These are phyloP conservation scores for Termitomyces sp. DNA, from an alignment of 768 basidiomycete genomes.

Conservation along the genomic window DNA sequence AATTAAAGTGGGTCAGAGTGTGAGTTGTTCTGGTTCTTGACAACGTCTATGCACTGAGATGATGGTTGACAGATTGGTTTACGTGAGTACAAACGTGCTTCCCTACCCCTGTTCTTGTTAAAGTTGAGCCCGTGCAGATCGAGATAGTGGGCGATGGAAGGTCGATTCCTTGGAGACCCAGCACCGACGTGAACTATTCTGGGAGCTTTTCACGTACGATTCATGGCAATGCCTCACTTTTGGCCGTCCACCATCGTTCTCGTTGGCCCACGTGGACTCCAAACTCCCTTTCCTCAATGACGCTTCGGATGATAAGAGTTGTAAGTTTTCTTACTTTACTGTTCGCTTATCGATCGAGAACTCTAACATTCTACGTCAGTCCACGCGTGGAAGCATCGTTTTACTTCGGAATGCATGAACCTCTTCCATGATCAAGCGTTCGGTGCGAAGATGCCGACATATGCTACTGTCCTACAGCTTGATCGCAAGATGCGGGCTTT, in stretches of 20 bases:
- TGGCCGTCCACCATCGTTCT: conserved; percentile 66
- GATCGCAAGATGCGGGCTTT: conserved; percentile 67
- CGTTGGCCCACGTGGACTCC: conserved; percentile 64
- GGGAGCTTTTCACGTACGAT: conserved; percentile 58
- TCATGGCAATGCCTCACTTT: conserved; percentile 66
- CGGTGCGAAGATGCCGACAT: conserved; percentile 65
- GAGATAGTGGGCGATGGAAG: conserved; percentile 69
- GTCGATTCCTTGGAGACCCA: conserved; percentile 56
- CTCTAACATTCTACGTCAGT: conserved; percentile 30
- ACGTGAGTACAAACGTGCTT: conserved; percentile 39
- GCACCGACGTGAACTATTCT: conserved; percentile 63
- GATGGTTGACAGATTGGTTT: conserved; percentile 53
- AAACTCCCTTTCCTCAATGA: conserved; percentile 54
- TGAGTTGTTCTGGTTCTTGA: conserved; percentile 33
- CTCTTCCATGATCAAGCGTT: conserved; percentile 70
- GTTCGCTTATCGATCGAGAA: not conserved
- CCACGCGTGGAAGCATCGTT: conserved; percentile 69
- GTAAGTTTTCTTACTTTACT: conserved; percentile 30
- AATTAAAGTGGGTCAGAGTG: conserved; percentile 68
- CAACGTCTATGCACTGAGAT: conserved; percentile 6
- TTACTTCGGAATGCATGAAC: conserved; percentile 66
- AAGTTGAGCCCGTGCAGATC: conserved; percentile 39
- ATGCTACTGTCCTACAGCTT: conserved; percentile 62
- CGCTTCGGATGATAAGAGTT: conserved; percentile 51
- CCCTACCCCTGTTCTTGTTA: conserved; percentile 5